Conservation (phyloP, 2,329 filamentous ascomycete genomes). For the Echinosphaeria canescens region DNA sequence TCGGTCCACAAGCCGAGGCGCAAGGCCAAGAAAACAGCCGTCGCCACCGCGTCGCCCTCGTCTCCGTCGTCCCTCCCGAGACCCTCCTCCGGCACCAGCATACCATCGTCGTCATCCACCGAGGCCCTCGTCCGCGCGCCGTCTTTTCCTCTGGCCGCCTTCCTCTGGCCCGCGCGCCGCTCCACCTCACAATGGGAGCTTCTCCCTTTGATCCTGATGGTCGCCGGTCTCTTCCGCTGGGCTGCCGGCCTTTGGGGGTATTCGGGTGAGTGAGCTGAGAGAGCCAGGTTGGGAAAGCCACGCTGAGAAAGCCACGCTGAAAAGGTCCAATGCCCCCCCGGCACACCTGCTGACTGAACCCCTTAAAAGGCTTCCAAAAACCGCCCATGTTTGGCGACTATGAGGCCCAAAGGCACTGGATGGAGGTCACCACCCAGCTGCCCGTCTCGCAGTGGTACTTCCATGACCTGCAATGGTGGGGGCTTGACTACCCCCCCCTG, state of each 20-base stretch:
- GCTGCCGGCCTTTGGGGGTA: conserved; percentile 85
- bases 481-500: conserved; percentile 88
- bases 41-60: too few relatives aligned
- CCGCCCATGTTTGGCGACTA: conserved; percentile 95
- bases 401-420: conserved; percentile 96
- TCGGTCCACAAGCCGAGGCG: conserved; percentile 37
- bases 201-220: conserved; percentile 73
- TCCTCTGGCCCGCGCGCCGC: conserved; percentile 78
- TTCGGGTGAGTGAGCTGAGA: conserved; percentile 53
- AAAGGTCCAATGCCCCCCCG: too few relatives aligned
- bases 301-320: background rate
- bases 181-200: conserved; percentile 82
- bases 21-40: conserved; percentile 31
- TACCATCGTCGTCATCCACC: conserved; percentile 7
- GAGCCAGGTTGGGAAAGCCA: background rate
- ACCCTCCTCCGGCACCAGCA: conserved; percentile 17
- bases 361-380: conserved; percentile 56
- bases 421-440: conserved; percentile 82
- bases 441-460: conserved; percentile 96
- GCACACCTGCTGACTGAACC: too few relatives aligned
- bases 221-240: conserved; percentile 83
- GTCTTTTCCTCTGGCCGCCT: conserved; percentile 78
- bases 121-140: conserved; percentile 34
- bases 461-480: conserved; percentile 94
- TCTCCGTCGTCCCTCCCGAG: too few relatives aligned